phyloP scores from a whole-genome alignment of 345 rosid species.

The Anacardium occidentale region DNA sequence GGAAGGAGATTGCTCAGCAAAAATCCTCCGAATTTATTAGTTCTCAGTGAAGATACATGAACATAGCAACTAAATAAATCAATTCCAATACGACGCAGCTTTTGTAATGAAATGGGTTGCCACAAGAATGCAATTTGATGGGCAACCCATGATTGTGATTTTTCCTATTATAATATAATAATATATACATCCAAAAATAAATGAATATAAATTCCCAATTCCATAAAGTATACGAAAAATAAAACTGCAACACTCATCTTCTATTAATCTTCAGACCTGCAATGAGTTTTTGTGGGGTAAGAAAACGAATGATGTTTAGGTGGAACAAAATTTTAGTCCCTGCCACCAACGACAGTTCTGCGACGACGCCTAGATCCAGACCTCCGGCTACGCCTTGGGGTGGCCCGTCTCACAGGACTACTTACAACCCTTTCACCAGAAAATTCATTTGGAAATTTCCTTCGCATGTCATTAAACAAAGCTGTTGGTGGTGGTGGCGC shows the following conservation, averaged over 20 bases:
- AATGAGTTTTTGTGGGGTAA: slow-evolving; percentile 15
- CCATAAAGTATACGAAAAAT: slow-evolving; percentile 1
- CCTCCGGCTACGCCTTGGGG: slow-evolving; percentile 59
- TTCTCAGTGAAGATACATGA: slow-evolving; percentile 14
- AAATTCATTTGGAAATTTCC: slow-evolving; percentile 34
- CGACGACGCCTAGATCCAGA: slow-evolving; percentile 67
- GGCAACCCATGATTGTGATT: slow-evolving; percentile 34
- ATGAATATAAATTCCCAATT: slow-evolving; percentile 22
- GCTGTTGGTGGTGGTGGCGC: slow-evolving; percentile 39
- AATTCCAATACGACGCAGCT: slow-evolving; percentile 14
- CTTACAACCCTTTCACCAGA: slow-evolving; percentile 25
- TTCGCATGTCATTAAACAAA: slow-evolving; percentile 36
- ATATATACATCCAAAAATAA: slow-evolving; percentile 40
- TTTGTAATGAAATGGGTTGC: slow-evolving; percentile 28
- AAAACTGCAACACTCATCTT: slow-evolving; percentile 27
- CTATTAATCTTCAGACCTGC: slow-evolving; percentile 31
- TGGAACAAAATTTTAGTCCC: slow-evolving; percentile 37
- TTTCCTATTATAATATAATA: slow-evolving; percentile 23
- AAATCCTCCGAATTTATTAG: slow-evolving; percentile 2
- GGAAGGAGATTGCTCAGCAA: not conserved
- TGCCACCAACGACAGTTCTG: slow-evolving; percentile 40
- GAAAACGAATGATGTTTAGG: slow-evolving; percentile 28
- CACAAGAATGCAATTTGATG: slow-evolving; percentile 18
- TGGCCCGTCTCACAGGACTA: slow-evolving; percentile 32
- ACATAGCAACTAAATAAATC: not conserved